Evolutionary conservation across 768 basidiomycete genomes (phyloP).

Genomic region (Tephrocybe sp.): DNA sequence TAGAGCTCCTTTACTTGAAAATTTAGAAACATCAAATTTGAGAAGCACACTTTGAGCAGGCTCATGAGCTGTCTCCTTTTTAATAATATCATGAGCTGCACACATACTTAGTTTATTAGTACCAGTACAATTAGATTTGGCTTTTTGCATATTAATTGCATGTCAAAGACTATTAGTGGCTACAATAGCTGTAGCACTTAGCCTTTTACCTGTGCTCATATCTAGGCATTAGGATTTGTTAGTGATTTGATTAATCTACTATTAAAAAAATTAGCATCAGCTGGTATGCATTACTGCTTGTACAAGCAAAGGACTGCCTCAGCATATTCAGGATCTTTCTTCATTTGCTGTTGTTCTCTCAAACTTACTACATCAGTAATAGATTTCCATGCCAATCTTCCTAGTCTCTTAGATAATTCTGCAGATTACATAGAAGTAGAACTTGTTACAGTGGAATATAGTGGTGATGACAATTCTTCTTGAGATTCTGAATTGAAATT

Average conservation of each 20-base stretch:
- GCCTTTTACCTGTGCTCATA: constrained; percentile 4
- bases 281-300: constrained; percentile 28
- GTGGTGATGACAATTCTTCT: constrained; percentile 32
- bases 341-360: constrained; percentile 3
- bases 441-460: constrained; percentile 25
- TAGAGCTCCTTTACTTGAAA: constrained; percentile 10
- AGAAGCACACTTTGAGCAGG: background rate
- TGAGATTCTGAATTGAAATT: too few species aligned
- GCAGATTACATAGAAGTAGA: constrained; percentile 16
- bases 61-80: background rate
- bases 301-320: constrained; percentile 12
- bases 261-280: constrained; percentile 16
- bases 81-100: background rate
- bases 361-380: background rate
- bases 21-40: background rate
- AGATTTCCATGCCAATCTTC: background rate
- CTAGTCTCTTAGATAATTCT: background rate
- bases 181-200: constrained; percentile 3
- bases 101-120: background rate
- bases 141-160: constrained; percentile 3
- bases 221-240: constrained; percentile 11
- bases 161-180: background rate
- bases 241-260: constrained; percentile 5
- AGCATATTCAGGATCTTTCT: constrained; percentile 4
- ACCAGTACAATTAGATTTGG: background rate